These are phyloP conservation scores for Leishmania major DNA, from an alignment of 208 protist species.

Conservation along the genomic window DNA sequence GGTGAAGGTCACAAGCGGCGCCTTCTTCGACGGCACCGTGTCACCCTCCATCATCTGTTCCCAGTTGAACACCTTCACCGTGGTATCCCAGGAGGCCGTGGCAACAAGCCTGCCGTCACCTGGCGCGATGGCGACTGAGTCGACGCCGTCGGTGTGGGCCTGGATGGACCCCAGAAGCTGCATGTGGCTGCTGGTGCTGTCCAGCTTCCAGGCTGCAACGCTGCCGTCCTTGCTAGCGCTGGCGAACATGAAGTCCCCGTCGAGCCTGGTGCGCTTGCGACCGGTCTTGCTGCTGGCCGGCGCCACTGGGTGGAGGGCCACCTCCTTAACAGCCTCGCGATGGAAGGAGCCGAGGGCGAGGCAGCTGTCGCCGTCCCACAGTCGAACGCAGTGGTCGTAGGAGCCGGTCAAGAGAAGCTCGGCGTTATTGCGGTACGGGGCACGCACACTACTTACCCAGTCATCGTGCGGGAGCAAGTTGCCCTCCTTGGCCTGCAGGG, in stretches of 20 bases:
- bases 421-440: slow-evolving; percentile 53
- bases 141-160: slow-evolving; percentile 69
- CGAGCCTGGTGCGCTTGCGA: slow-evolving; percentile 36
- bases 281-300: slow-evolving; percentile 13
- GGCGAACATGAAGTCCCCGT: slow-evolving; percentile 58
- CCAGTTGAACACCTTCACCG: slow-evolving; percentile 82
- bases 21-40: slow-evolving; percentile 56
- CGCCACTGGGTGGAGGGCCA: slow-evolving; percentile 47
- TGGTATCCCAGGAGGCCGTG: slow-evolving; percentile 82
- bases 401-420: slow-evolving; percentile 72
- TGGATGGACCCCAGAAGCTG: slow-evolving; percentile 52
- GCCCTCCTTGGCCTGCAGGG: slow-evolving; percentile 80
- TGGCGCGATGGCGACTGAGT: slow-evolving; percentile 68
- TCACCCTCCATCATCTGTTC: slow-evolving; percentile 37
- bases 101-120: slow-evolving; percentile 51
- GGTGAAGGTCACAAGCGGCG: slow-evolving; percentile 71
- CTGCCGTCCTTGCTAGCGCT: slow-evolving; percentile 82
- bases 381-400: slow-evolving; percentile 83
- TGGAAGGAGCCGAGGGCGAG: slow-evolving; percentile 78
- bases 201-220: slow-evolving; percentile 65
- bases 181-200: slow-evolving; percentile 39
- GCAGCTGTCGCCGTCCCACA: slow-evolving; percentile 79
- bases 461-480: slow-evolving; percentile 84
- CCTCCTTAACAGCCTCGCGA: slow-evolving; percentile 75
- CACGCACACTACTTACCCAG: slow-evolving; percentile 83